These are phyloP conservation scores for Venturia carpophila DNA, from an alignment of 2,329 filamentous ascomycete species.

Conservation along the genomic window DNA sequence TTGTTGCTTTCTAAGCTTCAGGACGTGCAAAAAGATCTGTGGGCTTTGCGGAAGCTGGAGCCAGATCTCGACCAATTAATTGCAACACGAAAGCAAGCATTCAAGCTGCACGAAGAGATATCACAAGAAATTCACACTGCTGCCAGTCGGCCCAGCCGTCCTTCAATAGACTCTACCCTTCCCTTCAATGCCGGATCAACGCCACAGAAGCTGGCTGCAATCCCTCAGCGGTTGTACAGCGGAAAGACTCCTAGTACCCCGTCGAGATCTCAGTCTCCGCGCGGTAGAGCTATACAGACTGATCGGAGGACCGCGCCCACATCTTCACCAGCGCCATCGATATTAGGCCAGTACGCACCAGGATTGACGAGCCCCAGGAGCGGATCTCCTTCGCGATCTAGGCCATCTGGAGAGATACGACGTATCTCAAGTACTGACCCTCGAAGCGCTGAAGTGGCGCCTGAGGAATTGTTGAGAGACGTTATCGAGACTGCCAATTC, in stretches of 20 bases:
- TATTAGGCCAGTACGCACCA: slow-evolving; percentile 13
- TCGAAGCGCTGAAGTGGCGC: neutral
- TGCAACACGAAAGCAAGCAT: slow-evolving; percentile 41
- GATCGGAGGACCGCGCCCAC: slow-evolving; percentile 8
- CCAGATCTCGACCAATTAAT: slow-evolving; percentile 42
- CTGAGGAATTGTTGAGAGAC: slow-evolving; percentile 13
- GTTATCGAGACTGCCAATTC: slow-evolving; percentile 22
- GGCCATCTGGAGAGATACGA: neutral
- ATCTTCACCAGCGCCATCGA: slow-evolving; percentile 9
- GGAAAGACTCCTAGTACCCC: slow-evolving; percentile 23
- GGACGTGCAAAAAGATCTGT: slow-evolving; percentile 36
- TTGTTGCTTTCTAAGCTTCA: slow-evolving; percentile 37
- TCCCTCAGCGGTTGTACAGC: slow-evolving; percentile 9
- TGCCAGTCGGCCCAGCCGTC: slow-evolving; percentile 18
- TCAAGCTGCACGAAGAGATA: slow-evolving; percentile 40
- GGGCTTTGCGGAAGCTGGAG: slow-evolving; percentile 36
- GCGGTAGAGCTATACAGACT: slow-evolving; percentile 26
- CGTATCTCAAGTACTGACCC: neutral
- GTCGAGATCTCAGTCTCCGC: slow-evolving; percentile 30
- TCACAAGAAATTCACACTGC: slow-evolving; percentile 32
- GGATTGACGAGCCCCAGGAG: slow-evolving; percentile 1
- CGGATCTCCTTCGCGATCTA: slow-evolving; percentile 8
- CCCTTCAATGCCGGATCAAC: neutral
- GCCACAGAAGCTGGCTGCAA: slow-evolving; percentile 5
- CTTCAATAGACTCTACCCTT: neutral